Conservation (phyloP, 2,329 filamentous ascomycete species). For the Ophidiomyces ophidiicola region DNA sequence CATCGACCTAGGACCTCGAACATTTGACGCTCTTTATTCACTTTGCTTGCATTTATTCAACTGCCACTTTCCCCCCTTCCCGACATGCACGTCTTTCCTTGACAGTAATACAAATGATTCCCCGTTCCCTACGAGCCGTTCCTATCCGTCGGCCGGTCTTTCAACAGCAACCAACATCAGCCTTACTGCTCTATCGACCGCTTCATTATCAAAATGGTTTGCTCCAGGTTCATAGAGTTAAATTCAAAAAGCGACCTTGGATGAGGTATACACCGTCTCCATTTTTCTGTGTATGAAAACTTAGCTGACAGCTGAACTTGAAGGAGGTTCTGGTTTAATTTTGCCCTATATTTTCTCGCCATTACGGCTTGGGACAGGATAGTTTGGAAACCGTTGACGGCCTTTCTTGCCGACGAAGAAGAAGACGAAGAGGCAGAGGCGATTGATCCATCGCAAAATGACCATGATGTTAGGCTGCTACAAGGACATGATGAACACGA, state of each 20-base stretch:
- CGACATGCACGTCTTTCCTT: constrained; percentile 2
- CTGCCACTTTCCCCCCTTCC: not conserved
- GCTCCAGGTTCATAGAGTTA: constrained; percentile 12
- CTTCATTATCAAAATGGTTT: constrained; percentile 4
- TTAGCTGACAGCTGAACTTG: not conserved
- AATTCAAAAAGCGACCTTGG: constrained; percentile 9
- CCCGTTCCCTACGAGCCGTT: constrained; percentile 4
- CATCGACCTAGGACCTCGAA: too few relatives aligned
- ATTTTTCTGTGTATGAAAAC: not conserved
- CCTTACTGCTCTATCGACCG: constrained; percentile 1
- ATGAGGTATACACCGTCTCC: constrained; percentile 2
- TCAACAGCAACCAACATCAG: not conserved
- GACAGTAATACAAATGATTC: constrained; percentile 7
- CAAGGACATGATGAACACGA: not conserved
- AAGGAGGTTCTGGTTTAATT: constrained; percentile 6
- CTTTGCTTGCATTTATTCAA: not conserved
- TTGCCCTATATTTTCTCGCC: not conserved
- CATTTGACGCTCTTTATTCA: too few relatives aligned
- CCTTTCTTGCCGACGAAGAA: constrained; percentile 3
- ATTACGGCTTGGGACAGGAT: constrained; percentile 1
- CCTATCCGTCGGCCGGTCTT: constrained; percentile 4
- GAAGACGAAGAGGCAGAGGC: constrained; percentile 1
- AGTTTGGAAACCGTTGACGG: constrained; percentile 5
- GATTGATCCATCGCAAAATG: not conserved
- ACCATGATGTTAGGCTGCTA: not conserved